These are phyloP conservation scores for Catharanthus roseus DNA, from an alignment of 257 asterid species.

Conservation along the genomic window DNA sequence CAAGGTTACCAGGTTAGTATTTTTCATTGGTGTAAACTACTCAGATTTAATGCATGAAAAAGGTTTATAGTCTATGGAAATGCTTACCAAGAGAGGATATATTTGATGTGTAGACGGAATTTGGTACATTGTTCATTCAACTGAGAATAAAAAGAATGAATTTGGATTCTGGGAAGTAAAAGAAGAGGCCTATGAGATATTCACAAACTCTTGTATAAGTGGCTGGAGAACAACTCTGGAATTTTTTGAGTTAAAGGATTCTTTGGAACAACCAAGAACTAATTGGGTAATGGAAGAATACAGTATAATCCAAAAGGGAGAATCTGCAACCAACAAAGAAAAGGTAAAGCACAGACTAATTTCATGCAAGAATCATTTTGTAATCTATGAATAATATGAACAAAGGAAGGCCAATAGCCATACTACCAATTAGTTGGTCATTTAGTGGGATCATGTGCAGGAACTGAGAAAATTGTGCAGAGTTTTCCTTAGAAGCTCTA, in stretches of 20 bases:
- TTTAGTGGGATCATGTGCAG: conserved; percentile 49
- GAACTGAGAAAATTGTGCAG: conserved; percentile 48
- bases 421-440: conserved; percentile 26
- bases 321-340: conserved; percentile 16
- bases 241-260: conserved; percentile 37
- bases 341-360: conserved; percentile 39
- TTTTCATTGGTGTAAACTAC: neutral
- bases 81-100: neutral
- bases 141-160: conserved; percentile 28
- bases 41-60: neutral
- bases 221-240: conserved; percentile 60
- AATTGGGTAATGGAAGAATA: conserved; percentile 63
- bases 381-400: too few relatives aligned
- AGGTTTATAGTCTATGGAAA: neutral
- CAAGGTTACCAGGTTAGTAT: conserved; percentile 50
- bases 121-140: conserved; percentile 42
- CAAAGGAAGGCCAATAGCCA: too few relatives aligned
- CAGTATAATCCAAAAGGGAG: conserved; percentile 27
- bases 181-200: conserved; percentile 41
- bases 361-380: too few relatives aligned
- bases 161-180: conserved; percentile 55
- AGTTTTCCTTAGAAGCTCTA: conserved; percentile 29
- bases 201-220: conserved; percentile 28
- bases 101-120: conserved; percentile 42
- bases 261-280: conserved; percentile 28